Evolutionary conservation across 208 protist species (phyloP), one percentile per base, ranked within the genome.

Genomic region (Leishmania amazonensis): DNA sequence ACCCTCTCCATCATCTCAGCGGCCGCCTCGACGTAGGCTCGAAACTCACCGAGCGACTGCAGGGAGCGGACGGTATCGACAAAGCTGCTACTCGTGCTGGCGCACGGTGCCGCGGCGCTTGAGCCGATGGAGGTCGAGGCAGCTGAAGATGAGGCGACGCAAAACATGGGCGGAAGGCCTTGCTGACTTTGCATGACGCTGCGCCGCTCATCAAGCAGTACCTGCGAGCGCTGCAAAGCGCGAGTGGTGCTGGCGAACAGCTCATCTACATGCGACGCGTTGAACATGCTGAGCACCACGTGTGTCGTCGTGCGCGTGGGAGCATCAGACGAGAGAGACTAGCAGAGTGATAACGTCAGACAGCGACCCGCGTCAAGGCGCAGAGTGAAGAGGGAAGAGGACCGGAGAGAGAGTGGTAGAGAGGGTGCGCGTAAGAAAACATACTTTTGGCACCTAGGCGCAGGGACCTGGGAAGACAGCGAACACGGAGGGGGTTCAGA

Each of bases 181-280:
- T 49, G 21, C 40, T 54, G 28, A 62, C 47, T 54, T 45, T 72
- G 31, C 9, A 65, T 49, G 68, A 45, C 77, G 73, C 15, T 45
- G 38, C 87, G 84, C 3, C 88, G 87, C 78, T 94, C 91, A 35
- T 90, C 86, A 21, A 93, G 78, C 9, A 94, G 81, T 54, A 91
- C 79, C 57, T 81, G 89, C 0, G 91, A 93, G 7, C 91, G 91
- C 81, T 89, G 85, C n/a, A 92, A 58, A 1, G 79, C 57, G 35
- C 73, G 73, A 17, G 83, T 47, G 1, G 89, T 89, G 71, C 86
- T 83, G 47, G 79, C 73, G 68, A 93, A 91, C n/a, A 94, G 87
- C n/a, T 81, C 83, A 49, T 93, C 88, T 5, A 94, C 91, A 9
- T 94, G 82, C 38, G 76, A 68, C 0, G 76, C 31, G 49, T 68